Conservation (phyloP, 441 rosid genomes). For the Brassica balearica region DNA sequence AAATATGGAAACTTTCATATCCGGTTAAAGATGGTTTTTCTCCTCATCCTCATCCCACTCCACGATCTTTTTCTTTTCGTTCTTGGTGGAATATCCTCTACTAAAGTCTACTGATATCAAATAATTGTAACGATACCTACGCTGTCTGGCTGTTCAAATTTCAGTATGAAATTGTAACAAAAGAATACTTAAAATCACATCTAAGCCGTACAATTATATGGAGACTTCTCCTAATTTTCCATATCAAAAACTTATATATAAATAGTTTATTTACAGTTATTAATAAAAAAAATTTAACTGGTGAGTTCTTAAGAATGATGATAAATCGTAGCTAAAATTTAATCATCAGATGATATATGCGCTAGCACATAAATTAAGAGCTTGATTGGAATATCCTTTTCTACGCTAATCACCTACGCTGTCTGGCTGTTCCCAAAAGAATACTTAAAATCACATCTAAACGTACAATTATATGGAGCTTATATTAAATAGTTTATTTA, state of each 20-base stretch:
- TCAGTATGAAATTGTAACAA: background rate
- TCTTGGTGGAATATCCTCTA: conserved; percentile 16
- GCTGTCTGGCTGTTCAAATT: background rate
- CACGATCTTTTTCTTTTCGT: too few species aligned
- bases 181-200: background rate
- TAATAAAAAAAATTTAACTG: background rate
- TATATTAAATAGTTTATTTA: too few species aligned
- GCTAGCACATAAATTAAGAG: background rate
- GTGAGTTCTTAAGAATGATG: conserved; percentile 1
- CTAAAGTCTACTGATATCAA: conserved; percentile 16
- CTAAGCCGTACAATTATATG: background rate
- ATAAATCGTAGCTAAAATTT: background rate
- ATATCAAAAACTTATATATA: background rate
- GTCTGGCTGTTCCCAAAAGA: too few species aligned
- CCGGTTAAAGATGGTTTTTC: too few species aligned
- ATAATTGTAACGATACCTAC: conserved; percentile 11
- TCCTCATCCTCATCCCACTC: too few species aligned
- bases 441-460: too few species aligned
- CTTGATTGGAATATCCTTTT: too few species aligned
- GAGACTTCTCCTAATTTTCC: background rate
- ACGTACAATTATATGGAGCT: too few species aligned
- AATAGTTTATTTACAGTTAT: background rate
- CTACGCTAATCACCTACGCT: too few species aligned
- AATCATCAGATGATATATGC: background rate
- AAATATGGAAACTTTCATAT: too few species aligned